Evolutionary conservation across 805 yeast species (phyloP).

Genomic region (Candida orba): DNA sequence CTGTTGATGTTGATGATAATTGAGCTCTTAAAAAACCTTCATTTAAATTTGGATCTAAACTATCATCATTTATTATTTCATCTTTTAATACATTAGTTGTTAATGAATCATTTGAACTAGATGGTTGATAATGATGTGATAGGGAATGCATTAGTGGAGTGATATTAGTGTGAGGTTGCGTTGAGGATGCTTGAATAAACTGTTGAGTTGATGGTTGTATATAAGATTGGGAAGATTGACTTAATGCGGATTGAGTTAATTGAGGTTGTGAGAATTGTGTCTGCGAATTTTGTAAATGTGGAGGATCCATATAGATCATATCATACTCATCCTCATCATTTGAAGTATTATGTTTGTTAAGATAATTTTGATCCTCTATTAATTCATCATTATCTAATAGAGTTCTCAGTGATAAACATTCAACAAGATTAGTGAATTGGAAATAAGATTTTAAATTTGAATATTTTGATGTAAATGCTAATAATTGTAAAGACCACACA

Average conservation of each 20-base stretch:
- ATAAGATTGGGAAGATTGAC: not conserved
- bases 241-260: not conserved
- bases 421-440: constrained; percentile 70
- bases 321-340: constrained; percentile 32
- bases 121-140: not conserved
- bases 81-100: not conserved
- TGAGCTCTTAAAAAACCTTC: not conserved
- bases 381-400: constrained; percentile 18
- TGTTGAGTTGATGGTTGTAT: constrained; percentile 9
- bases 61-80: not conserved
- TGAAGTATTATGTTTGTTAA: not conserved
- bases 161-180: not conserved
- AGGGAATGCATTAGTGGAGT: not conserved
- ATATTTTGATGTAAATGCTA: constrained; percentile 91
- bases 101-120: not conserved
- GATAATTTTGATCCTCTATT: not conserved
- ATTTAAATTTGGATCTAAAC: not conserved
- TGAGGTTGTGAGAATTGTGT: not conserved
- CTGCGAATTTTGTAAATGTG: not conserved
- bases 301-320: not conserved
- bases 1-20: constrained; percentile 4
- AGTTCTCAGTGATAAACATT: constrained; percentile 52
- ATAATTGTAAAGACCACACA: constrained; percentile 83
- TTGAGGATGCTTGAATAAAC: not conserved
- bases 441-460: constrained; percentile 67